A percentile compares a stretch with the other conserved stretches of the same genome.
Conservation (phyloP, 371 early-diverging fungal species). For the Mortierella sp. region DNA sequence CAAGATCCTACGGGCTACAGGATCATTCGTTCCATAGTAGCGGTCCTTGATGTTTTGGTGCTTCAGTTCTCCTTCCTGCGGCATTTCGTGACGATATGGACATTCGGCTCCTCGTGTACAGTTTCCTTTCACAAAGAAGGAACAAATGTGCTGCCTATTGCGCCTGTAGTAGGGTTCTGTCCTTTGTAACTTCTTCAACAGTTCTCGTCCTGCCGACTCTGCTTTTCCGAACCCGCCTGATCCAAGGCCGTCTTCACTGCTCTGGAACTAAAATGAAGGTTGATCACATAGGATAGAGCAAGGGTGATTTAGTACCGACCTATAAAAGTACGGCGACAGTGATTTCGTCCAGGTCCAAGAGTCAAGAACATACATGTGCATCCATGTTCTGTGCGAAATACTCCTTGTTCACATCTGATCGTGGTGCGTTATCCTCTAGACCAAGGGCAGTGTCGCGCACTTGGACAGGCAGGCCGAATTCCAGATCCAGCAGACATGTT, state of each 20-base stretch:
- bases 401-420: conserved; percentile 88
- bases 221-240: conserved; percentile 79
- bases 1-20: conserved; percentile 90
- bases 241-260: conserved; percentile 65
- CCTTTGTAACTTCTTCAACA: conserved; percentile 83
- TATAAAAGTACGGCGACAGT: not conserved
- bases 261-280: conserved; percentile 16
- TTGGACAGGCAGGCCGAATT: conserved; percentile 93
- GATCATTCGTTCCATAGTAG: conserved; percentile 93
- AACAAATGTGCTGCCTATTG: conserved; percentile 92
- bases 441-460: conserved; percentile 91
- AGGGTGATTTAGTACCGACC: not conserved
- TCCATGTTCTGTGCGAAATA: conserved; percentile 90
- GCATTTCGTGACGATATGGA: conserved; percentile 93
- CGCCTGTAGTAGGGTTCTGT: conserved; percentile 93
- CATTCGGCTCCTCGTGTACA: conserved; percentile 94
- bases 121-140: conserved; percentile 93
- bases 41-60: conserved; percentile 94
- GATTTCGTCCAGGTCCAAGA: too few relatives aligned
- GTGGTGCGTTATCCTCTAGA: conserved; percentile 79
- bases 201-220: conserved; percentile 83
- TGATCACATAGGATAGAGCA: not conserved
- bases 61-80: conserved; percentile 81
- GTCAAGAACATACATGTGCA: conserved; percentile 68
- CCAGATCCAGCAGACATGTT: conserved; percentile 95